Percentiles rank a stretch among this genome's conserved stretches.
These are phyloP conservation scores for Colletotrichum plurivorum DNA, from an alignment of 2,329 filamentous ascomycete species.

Conservation along the genomic window DNA sequence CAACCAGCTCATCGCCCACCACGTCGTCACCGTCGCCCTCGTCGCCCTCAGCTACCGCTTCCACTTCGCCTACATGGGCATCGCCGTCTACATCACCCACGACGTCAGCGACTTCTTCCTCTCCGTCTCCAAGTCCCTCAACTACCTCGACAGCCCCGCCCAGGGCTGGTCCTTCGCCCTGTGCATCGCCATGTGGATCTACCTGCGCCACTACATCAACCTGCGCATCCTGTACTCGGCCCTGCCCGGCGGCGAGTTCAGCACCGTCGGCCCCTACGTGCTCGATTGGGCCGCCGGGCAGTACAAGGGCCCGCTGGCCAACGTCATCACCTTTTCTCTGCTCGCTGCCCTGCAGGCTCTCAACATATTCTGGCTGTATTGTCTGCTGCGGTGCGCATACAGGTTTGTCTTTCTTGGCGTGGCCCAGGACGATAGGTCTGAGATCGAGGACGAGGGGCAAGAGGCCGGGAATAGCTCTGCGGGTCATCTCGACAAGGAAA, in stretches of 20 bases:
- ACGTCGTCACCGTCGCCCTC: constrained; percentile 88
- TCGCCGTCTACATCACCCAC: constrained; percentile 94
- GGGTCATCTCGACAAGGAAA: no score
- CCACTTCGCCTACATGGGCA: constrained; percentile 95
- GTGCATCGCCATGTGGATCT: constrained; percentile 89
- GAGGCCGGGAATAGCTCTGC: constrained; percentile 37
- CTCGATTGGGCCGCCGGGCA: constrained; percentile 83
- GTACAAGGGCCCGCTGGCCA: constrained; percentile 81
- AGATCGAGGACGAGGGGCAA: constrained; percentile 74
- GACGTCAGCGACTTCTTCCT: constrained; percentile 97
- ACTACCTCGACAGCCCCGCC: constrained; percentile 86
- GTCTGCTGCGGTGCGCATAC: constrained; percentile 82
- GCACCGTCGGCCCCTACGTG: constrained; percentile 80
- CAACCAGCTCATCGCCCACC: constrained; percentile 91
- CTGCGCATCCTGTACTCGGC: constrained; percentile 82
- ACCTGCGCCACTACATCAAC: constrained; percentile 90
- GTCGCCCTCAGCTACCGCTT: constrained; percentile 93
- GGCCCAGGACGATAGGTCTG: constrained; percentile 80
- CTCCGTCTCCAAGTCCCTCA: constrained; percentile 90
- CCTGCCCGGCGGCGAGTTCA: constrained; percentile 75
- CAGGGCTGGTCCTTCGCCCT: constrained; percentile 87
- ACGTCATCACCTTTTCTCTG: constrained; percentile 76
- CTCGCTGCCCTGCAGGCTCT: constrained; percentile 79
- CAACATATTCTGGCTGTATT: constrained; percentile 87
- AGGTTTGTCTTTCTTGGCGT: constrained; percentile 75